Percentiles rank a stretch among this genome's conserved stretches.
Conservation (phyloP, 805 yeast genomes). For the Metschnikowia reukaufii region DNA sequence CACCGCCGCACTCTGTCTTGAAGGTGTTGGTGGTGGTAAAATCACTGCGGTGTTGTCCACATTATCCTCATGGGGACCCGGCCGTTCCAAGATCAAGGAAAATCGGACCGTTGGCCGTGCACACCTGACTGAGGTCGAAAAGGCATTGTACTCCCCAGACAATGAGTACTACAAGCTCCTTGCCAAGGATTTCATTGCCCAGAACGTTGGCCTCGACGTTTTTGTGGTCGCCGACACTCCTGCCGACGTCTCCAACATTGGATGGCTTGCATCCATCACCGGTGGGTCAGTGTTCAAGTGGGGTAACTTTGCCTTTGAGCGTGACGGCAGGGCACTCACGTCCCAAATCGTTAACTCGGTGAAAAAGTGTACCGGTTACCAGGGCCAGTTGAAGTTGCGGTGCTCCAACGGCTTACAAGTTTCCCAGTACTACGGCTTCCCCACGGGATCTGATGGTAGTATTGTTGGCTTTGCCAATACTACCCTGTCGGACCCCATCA, state of each 20-base stretch:
- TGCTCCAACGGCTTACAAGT: conserved; percentile 88
- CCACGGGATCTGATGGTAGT: conserved; percentile 24
- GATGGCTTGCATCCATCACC: conserved; percentile 60
- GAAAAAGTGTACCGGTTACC: conserved; percentile 61
- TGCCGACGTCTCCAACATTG: conserved; percentile 75
- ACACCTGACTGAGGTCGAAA: conserved; percentile 44
- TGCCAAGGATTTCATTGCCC: conserved; percentile 53
- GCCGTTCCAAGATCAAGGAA: conserved; percentile 53
- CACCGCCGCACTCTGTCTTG: conserved; percentile 63
- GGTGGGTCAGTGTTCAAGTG: conserved; percentile 72
- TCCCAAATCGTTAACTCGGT: conserved; percentile 59
- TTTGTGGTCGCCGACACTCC: conserved; percentile 64
- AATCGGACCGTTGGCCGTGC: conserved; percentile 40
- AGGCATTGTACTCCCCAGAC: conserved; percentile 56
- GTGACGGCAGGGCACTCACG: conserved; percentile 68
- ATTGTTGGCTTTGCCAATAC: conserved; percentile 19
- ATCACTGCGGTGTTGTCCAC: conserved; percentile 65
- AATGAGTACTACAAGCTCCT: conserved; percentile 61
- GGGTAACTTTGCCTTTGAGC: conserved; percentile 61
- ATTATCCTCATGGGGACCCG: conserved; percentile 82
- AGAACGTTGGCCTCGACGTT: conserved; percentile 73
- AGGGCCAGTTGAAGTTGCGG: conserved; percentile 79
- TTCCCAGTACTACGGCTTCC: conserved; percentile 64
- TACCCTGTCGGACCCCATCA: conserved; percentile 55
- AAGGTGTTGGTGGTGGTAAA: conserved; percentile 78